Conservation (phyloP, 2,329 filamentous ascomycete species). For the Aspergillus flavus region DNA sequence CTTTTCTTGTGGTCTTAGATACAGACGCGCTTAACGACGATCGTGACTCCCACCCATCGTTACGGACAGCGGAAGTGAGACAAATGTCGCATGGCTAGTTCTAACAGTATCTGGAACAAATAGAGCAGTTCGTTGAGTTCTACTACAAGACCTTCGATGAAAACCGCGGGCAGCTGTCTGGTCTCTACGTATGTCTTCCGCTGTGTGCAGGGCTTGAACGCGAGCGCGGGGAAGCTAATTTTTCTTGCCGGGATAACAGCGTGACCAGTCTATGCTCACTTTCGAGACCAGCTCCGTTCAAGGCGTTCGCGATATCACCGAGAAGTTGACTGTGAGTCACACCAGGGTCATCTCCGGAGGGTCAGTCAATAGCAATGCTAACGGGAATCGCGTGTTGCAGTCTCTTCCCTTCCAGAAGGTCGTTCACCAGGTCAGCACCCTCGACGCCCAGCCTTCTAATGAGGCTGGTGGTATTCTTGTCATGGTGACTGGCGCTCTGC, state of each 20-base stretch:
- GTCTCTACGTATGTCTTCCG: constrained; percentile 74
- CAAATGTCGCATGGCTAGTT: neutral
- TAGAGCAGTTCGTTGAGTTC: constrained; percentile 85
- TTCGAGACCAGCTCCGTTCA: constrained; percentile 74
- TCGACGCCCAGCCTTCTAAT: constrained; percentile 79
- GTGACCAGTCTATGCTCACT: constrained; percentile 85
- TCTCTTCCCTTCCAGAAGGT: constrained; percentile 79
- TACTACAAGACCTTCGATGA: constrained; percentile 89
- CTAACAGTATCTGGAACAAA: constrained; percentile 26
- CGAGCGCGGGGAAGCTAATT: constrained; percentile 13
- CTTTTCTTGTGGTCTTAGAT: neutral
- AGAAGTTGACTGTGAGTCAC: constrained; percentile 75
- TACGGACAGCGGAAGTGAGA: neutral
- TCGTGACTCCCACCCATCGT: neutral
- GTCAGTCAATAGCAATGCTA: constrained; percentile 10
- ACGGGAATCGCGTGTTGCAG: constrained; percentile 48
- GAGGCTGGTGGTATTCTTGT: constrained; percentile 74
- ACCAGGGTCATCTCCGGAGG: no score
- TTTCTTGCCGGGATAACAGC: constrained; percentile 53
- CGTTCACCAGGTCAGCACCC: constrained; percentile 72
- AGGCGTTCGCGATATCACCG: constrained; percentile 68
- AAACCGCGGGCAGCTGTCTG: constrained; percentile 64
- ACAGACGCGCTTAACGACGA: neutral
- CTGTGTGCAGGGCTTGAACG: neutral
- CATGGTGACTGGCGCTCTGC: constrained; percentile 81